phyloP scores from a whole-genome alignment of 768 basidiomycete genomes.

The Dentipellis fragilis region DNA sequence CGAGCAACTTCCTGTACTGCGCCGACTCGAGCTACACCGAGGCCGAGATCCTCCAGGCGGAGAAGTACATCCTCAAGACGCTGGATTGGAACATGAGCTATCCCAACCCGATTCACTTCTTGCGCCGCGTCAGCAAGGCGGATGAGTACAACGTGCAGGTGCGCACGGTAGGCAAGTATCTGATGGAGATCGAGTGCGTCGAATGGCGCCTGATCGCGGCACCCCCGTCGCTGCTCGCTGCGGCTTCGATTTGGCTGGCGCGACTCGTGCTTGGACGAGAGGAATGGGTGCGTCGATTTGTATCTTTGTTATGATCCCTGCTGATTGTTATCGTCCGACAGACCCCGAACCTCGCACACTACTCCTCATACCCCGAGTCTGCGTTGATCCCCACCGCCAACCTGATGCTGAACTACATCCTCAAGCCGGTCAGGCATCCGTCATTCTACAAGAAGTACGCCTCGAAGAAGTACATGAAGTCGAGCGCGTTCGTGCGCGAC shows the following conservation, averaged over 20 bases:
- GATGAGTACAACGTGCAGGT: constrained; percentile 84
- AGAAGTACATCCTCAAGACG: constrained; percentile 79
- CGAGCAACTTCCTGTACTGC: constrained; percentile 69
- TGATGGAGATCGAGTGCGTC: constrained; percentile 77
- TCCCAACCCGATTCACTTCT: constrained; percentile 84
- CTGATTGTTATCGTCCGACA: constrained; percentile 21
- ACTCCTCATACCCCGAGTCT: constrained; percentile 75
- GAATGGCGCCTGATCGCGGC: constrained; percentile 71
- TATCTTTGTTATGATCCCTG: not conserved
- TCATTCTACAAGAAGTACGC: constrained; percentile 87
- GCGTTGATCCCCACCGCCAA: constrained; percentile 75
- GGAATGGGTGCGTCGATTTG: constrained; percentile 64
- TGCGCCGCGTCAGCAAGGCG: constrained; percentile 85
- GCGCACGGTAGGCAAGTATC: constrained; percentile 83
- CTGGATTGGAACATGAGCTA: constrained; percentile 80
- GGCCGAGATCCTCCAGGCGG: constrained; percentile 80
- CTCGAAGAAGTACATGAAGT: constrained; percentile 77
- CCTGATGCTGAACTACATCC: constrained; percentile 80
- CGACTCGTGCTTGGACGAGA: constrained; percentile 68
- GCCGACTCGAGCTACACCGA: constrained; percentile 69
- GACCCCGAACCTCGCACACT: constrained; percentile 82
- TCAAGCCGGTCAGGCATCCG: constrained; percentile 62
- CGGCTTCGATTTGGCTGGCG: constrained; percentile 81
- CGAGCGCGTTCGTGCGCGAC: constrained; percentile 70
- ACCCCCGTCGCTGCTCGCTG: constrained; percentile 72